These are phyloP conservation scores for Achlya hypogyna DNA, from an alignment of 352 stramenopile species.

Conservation along the genomic window DNA sequence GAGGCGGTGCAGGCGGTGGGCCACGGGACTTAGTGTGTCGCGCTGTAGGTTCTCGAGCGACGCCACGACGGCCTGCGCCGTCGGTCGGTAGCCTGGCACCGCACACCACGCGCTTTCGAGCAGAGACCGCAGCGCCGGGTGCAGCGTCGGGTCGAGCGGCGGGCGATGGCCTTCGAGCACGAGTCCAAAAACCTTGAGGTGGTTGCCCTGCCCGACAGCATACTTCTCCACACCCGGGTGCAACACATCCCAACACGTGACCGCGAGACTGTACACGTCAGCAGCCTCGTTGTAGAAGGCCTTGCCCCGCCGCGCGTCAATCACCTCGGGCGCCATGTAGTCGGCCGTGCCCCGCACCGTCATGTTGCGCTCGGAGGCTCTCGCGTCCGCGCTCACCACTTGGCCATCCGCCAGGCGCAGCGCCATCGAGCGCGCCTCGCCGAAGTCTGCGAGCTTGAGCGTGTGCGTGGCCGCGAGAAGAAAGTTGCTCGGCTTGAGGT, in stretches of 20 bases:
- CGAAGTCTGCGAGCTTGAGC: slow-evolving; percentile 76
- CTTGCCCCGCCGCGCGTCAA: slow-evolving; percentile 52
- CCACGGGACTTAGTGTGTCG: slow-evolving; percentile 24
- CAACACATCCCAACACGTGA: slow-evolving; percentile 72
- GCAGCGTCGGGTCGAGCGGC: slow-evolving; percentile 26
- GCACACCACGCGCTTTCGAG: slow-evolving; percentile 42
- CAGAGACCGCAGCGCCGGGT: slow-evolving; percentile 36
- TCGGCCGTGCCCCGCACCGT: slow-evolving; percentile 64
- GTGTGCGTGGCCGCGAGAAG: slow-evolving; percentile 45
- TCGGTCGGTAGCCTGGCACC: slow-evolving; percentile 19
- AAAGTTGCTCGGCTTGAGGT: slow-evolving; percentile 78
- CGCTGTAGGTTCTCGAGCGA: slow-evolving; percentile 24
- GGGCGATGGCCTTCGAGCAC: slow-evolving; percentile 52
- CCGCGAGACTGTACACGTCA: slow-evolving; percentile 61
- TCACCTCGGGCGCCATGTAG: slow-evolving; percentile 81
- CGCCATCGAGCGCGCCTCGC: slow-evolving; percentile 27
- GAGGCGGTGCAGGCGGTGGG: slow-evolving; percentile 25
- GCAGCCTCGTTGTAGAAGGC: slow-evolving; percentile 60
- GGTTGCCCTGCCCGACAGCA: slow-evolving; percentile 39
- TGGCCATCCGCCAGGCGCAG: slow-evolving; percentile 22
- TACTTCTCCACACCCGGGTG: slow-evolving; percentile 62
- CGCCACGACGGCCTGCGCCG: slow-evolving; percentile 25
- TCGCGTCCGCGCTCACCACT: not conserved
- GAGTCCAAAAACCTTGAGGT: slow-evolving; percentile 57
- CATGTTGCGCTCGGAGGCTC: slow-evolving; percentile 28